Percentiles rank a stretch among this genome's conserved stretches.
These are phyloP conservation scores for Tulasnella sp. DNA, from an alignment of 768 basidiomycete species.

Conservation along the genomic window DNA sequence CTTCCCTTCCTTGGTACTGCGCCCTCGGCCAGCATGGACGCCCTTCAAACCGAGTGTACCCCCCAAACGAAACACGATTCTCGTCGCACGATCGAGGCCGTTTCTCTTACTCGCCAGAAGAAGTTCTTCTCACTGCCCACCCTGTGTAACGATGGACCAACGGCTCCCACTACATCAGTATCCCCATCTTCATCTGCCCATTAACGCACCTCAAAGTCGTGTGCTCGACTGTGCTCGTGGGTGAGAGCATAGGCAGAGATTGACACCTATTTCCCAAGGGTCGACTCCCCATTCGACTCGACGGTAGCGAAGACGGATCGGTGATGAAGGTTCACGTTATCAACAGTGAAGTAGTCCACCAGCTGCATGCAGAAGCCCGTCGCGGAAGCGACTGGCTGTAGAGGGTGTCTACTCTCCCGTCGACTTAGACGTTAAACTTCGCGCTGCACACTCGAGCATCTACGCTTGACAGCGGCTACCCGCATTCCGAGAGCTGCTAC, in stretches of 20 bases:
- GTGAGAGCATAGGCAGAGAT: not conserved
- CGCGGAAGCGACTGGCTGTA: not conserved
- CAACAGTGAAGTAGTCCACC: not conserved
- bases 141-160: not conserved
- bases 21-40: too few relatives aligned
- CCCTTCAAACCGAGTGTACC: too few relatives aligned
- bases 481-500: not conserved
- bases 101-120: too few relatives aligned
- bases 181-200: not conserved
- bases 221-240: not conserved
- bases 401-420: not conserved
- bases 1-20: too few relatives aligned
- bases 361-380: not conserved
- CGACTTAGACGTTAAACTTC: not conserved
- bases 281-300: slow-evolving; percentile 3
- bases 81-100: too few relatives aligned
- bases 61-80: too few relatives aligned
- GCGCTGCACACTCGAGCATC: not conserved
- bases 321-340: not conserved
- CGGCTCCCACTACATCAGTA: not conserved
- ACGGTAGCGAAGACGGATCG: not conserved
- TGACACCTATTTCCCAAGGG: not conserved
- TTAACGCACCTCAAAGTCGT: not conserved
- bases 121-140: too few relatives aligned
- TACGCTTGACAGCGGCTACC: not conserved